Percentiles rank a stretch among this genome's conserved stretches.
Evolutionary conservation across 306 rosid species (phyloP).

Genomic region (Echinosophora koreensis): DNA sequence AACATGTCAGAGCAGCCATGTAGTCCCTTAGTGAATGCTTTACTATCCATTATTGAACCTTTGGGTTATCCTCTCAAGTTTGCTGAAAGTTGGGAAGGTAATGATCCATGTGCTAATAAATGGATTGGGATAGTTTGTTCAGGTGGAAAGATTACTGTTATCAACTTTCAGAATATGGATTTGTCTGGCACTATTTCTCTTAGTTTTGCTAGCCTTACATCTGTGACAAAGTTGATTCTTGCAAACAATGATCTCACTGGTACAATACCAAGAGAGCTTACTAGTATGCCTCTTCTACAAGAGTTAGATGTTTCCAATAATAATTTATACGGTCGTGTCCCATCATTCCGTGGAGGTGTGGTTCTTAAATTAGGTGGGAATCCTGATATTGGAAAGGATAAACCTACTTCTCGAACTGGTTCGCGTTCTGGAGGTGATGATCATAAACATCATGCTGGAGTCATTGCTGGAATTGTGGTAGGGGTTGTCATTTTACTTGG

Average conservation of each 20-base stretch:
- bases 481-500: slow-evolving; percentile 48
- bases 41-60: slow-evolving; percentile 58
- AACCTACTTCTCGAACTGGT: slow-evolving; percentile 26
- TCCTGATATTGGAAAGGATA: slow-evolving; percentile 69
- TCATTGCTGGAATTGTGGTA: slow-evolving; percentile 50
- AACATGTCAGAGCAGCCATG: slow-evolving; percentile 53
- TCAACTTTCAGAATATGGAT: slow-evolving; percentile 69
- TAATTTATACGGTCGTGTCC: slow-evolving; percentile 62
- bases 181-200: slow-evolving; percentile 77
- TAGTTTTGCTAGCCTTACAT: slow-evolving; percentile 53
- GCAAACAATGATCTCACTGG: slow-evolving; percentile 61
- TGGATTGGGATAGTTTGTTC: slow-evolving; percentile 71
- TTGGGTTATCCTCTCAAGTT: slow-evolving; percentile 68
- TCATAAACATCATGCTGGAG: slow-evolving; percentile 26
- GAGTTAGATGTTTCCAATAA: slow-evolving; percentile 73
- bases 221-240: slow-evolving; percentile 57
- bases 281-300: slow-evolving; percentile 51
- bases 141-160: slow-evolving; percentile 47
- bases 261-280: slow-evolving; percentile 70
- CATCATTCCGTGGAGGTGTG: slow-evolving; percentile 55
- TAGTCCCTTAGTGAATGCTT: slow-evolving; percentile 57
- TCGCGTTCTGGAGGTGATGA: not conserved
- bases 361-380: slow-evolving; percentile 58
- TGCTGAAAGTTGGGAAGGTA: slow-evolving; percentile 71
- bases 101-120: slow-evolving; percentile 68